phyloP scores from a whole-genome alignment of 441 rosid species.

The Erodium trifolium region DNA sequence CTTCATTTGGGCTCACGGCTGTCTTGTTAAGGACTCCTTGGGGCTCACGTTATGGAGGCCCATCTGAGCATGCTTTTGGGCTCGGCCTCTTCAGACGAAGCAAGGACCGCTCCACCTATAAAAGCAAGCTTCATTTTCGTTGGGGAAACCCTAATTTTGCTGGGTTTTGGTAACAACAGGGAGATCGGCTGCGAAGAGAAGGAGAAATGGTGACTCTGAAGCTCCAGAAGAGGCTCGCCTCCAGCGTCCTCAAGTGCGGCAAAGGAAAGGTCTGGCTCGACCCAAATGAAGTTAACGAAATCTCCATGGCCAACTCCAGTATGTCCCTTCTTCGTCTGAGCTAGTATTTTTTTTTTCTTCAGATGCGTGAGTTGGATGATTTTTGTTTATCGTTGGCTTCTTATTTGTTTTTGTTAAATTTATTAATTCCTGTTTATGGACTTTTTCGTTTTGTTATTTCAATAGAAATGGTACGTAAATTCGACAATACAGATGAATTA shows the following conservation, averaged over 20 bases:
- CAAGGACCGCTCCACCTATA: neutral
- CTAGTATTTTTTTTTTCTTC: too few relatives aligned
- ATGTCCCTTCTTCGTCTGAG: slow-evolving; percentile 12
- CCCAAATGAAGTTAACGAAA: slow-evolving; percentile 69
- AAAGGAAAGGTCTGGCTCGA: slow-evolving; percentile 78
- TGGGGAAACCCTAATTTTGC: neutral
- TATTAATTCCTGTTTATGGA: too few relatives aligned
- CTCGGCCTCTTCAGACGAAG: neutral
- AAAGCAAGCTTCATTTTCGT: neutral
- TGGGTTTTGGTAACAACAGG: too few relatives aligned
- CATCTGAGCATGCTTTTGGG: neutral
- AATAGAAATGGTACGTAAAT: neutral
- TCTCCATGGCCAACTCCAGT: slow-evolving; percentile 95
- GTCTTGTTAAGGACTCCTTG: neutral
- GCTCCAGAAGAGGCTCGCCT: slow-evolving; percentile 85
- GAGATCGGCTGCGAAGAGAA: slow-evolving; percentile 5
- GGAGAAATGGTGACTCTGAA: slow-evolving; percentile 59
- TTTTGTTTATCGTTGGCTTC: too few relatives aligned
- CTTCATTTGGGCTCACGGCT: neutral
- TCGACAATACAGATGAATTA: neutral
- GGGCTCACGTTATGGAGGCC: neutral
- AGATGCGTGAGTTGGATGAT: too few relatives aligned
- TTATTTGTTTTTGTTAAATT: neutral
- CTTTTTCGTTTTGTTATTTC: neutral
- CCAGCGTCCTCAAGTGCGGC: slow-evolving; percentile 80